Evolutionary conservation across 805 yeast genomes (phyloP), one percentile per base, ranked within the genome.

Genomic region (Teunomyces lycoperdinae): DNA sequence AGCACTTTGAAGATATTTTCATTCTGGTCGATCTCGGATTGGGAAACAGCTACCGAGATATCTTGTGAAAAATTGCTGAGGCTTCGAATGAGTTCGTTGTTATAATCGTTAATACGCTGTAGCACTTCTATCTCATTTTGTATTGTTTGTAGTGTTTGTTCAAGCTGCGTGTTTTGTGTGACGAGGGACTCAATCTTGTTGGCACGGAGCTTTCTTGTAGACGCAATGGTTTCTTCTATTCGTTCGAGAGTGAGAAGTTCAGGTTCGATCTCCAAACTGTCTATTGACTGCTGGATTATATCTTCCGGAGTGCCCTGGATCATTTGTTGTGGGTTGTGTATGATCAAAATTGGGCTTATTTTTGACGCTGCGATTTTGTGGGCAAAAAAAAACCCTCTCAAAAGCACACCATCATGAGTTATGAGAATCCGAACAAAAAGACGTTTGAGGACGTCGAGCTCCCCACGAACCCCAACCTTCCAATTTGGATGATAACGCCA

Each of bases 401-500:
- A 20, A 8, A 26, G 30, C 40, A 30, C 9, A 42, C 36, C 33
- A 40, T 24, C 34, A 64, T 66, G 70, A 63, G 67, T 55, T 54
- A 58, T 50, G 49, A 48, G 24, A 42, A 36, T 41, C 55, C 50
- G 30, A 50, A 54, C 43, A 66, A 71, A 51, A 67, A 67, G 50
- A 58, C 68, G 13, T 70, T 61, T 52, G 71, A 69, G 33, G 72
- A 65, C 35, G 61, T 67, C 7, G 72, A 70, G 27, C 64, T 72
- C 45, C 73, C 69, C 29, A 61, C 71, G 4, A 70, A 73, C 55
- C 77, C 77, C 30, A 67, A 65, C 52, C 67, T 87, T 26, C 95
- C 95, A 1, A 70, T 79, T 9, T 87, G 95, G 95, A 78, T 85
- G 52, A 69, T 87, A 17, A 79, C 88, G 0, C 92, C 94, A 10